Evolutionary conservation across 2,329 filamentous ascomycete genomes (phyloP).

Genomic region (Xylaria digitata): DNA sequence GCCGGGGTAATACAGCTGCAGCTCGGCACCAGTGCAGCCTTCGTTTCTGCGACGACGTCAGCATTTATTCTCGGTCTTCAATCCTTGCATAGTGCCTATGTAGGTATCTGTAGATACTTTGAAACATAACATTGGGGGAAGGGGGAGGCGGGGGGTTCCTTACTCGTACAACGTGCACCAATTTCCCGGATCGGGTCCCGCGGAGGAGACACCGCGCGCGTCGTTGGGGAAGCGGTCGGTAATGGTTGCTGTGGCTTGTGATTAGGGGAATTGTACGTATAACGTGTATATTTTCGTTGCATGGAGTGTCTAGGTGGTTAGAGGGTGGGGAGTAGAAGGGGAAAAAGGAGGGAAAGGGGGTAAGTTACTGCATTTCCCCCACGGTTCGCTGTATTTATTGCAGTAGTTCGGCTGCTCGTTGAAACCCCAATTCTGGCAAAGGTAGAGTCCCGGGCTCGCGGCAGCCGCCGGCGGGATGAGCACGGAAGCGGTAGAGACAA

Average conservation of each 20-base stretch:
- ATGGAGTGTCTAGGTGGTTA: too few relatives aligned
- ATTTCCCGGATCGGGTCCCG: neutral
- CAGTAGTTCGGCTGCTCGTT: slow-evolving; percentile 9
- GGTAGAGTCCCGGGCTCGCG: slow-evolving; percentile 4
- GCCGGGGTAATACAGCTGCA: neutral
- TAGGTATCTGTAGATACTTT: too few relatives aligned
- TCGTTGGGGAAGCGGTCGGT: slow-evolving; percentile 2
- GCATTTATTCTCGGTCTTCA: too few relatives aligned
- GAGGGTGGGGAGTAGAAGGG: too few relatives aligned
- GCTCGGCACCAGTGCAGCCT: neutral
- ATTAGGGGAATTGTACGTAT: too few relatives aligned
- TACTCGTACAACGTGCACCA: slow-evolving; percentile 3
- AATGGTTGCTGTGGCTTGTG: too few relatives aligned
- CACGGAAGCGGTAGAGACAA: neutral
- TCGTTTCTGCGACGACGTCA: neutral
- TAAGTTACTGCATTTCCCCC: slow-evolving; percentile 10
- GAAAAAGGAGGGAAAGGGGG: too few relatives aligned
- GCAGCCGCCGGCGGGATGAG: neutral
- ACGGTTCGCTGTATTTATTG: neutral
- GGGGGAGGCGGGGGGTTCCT: too few relatives aligned
- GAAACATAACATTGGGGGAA: too few relatives aligned
- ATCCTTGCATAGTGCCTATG: too few relatives aligned
- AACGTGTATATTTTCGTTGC: too few relatives aligned
- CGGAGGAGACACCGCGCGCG: neutral
- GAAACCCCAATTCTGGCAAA: slow-evolving; percentile 7